Base-by-base conservation (phyloP, 176 grass and related monocot genomes). In the Oryza officinalis region DNA sequence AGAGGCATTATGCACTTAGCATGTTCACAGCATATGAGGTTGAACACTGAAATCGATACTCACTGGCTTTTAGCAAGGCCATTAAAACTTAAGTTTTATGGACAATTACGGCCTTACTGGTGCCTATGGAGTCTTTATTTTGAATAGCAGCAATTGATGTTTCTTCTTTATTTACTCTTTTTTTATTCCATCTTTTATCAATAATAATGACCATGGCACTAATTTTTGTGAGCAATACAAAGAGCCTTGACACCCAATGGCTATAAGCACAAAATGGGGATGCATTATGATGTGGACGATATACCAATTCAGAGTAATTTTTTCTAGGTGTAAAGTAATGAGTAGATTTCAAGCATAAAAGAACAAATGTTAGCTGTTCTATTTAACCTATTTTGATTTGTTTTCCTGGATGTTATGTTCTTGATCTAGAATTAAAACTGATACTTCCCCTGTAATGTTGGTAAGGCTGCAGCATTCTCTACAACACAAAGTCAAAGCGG, bases 381-480 rank as follows among this genome's bases (percentile, higher is more conserved):
- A 27, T 20, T 69, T 65, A 25, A 74, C n/a, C 38, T 83, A 17
- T 73, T 69, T 82, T 14, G 11, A 38, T 70, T 14, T 15, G 12
- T 38, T 23, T 71, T 63, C 30, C 47, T 47, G 30, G 18, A 44
- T 76, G 52, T 63, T 69, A 63, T 70, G 50, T 54, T 83, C 70
- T 83, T 77, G 49, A 22, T 50, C 57, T 63, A 63, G 63, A 80
- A 75, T 70, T 31, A 66, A 44, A 65, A 85, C 63, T 85, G n/a
- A 89, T 13, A 15, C 22, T 71, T 54, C 30, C 50, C 57, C 72
- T 77, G 50, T 71, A 76, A 45, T 89, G 8, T 23, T 85, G 8
- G 25, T 83, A 22, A 98, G 95, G 95, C 84, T 43, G 89, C 86
- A 70, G 91, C 89, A 59, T 91, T 90, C 88, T 93, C 86, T 44